phyloP scores from a whole-genome alignment of 805 yeast genomes.

The Nakazawaea peltata region DNA sequence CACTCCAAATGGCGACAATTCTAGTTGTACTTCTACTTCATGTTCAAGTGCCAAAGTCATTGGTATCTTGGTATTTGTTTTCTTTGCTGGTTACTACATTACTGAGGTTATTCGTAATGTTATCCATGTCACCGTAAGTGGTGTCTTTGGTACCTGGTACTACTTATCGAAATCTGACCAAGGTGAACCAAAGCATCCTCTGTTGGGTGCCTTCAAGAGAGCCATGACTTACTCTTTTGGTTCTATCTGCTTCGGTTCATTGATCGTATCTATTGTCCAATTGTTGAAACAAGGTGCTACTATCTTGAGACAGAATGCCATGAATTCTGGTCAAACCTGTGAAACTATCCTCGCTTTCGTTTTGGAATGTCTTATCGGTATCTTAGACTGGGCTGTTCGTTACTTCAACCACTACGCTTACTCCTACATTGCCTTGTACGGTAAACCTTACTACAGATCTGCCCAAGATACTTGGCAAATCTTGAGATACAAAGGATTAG shows the following conservation, averaged over 20 bases:
- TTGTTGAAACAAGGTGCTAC: constrained; percentile 49
- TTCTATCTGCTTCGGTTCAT: constrained; percentile 73
- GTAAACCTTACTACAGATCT: constrained; percentile 64
- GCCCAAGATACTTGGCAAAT: constrained; percentile 80
- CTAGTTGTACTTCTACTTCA: constrained; percentile 37
- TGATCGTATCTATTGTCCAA: constrained; percentile 66
- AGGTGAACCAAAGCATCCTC: constrained; percentile 57
- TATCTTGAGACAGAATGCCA: constrained; percentile 36
- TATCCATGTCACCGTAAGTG: constrained; percentile 74
- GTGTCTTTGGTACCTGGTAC: constrained; percentile 89
- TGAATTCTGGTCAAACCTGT: constrained; percentile 33
- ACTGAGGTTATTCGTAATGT: constrained; percentile 77
- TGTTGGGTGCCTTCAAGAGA: constrained; percentile 67
- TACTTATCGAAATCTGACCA: constrained; percentile 52
- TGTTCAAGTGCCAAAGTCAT: constrained; percentile 53
- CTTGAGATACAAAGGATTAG: constrained; percentile 71
- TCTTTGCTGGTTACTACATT: constrained; percentile 78
- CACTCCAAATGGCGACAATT: constrained; percentile 45
- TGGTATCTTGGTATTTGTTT: constrained; percentile 63
- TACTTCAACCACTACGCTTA: constrained; percentile 91
- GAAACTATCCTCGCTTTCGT: constrained; percentile 45
- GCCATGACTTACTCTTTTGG: constrained; percentile 86
- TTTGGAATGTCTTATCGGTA: constrained; percentile 50
- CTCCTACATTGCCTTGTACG: constrained; percentile 81
- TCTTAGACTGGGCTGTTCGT: constrained; percentile 71